Evolutionary conservation across 345 rosid species (phyloP).

Genomic region (Bretschneidera sinensis): DNA sequence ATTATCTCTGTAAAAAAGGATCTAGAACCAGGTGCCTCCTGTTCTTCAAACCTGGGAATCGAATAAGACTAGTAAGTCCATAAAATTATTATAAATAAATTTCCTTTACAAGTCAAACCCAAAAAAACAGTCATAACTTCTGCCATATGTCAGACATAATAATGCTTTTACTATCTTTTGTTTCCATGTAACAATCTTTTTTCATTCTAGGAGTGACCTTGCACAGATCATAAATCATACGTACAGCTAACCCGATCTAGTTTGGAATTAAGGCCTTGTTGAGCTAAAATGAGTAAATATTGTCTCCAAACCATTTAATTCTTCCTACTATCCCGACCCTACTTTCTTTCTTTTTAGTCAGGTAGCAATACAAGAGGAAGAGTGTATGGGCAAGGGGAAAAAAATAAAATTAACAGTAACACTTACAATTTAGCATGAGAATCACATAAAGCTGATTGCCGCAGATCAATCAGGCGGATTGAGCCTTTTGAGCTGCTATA

Average conservation of each 20-base stretch:
- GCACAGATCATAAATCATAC: neutral
- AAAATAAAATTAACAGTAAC: neutral
- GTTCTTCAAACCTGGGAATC: constrained; percentile 81
- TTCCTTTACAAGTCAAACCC: neutral
- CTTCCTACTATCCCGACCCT: neutral
- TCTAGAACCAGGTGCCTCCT: constrained; percentile 81
- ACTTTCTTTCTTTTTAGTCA: neutral
- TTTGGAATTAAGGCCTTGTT: neutral
- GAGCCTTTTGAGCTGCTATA: constrained; percentile 99
- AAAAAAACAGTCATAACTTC: no score
- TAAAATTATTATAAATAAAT: no score
- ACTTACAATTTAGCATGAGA: constrained; percentile 90
- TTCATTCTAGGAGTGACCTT: neutral
- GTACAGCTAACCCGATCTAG: neutral
- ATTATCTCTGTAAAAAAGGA: constrained; percentile 99
- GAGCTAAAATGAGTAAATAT: no score
- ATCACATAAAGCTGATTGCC: constrained; percentile 97
- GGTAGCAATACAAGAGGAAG: neutral
- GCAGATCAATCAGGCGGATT: constrained; percentile 89
- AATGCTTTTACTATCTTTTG: neutral
- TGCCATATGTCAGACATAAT: no score
- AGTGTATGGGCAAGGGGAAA: neutral
- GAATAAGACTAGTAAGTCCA: constrained; percentile 15
- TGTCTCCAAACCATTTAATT: neutral
- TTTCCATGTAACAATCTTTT: neutral